A percentile compares a stretch with the other conserved stretches of the same genome.
Conservation (phyloP, 331 rosid genomes). For the Spiraea crenata region DNA sequence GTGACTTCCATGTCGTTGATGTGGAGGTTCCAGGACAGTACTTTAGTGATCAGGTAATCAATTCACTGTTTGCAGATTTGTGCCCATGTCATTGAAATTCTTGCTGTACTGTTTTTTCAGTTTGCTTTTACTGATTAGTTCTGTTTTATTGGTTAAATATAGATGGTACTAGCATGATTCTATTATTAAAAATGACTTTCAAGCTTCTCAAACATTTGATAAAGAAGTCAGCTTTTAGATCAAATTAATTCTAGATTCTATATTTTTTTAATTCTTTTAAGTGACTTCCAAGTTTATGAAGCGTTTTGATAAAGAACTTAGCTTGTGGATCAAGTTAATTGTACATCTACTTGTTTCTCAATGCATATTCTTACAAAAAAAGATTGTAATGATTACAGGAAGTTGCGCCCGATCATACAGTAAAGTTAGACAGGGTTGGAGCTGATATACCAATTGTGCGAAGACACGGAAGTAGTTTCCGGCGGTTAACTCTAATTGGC, state of each 20-base stretch:
- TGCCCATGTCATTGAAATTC: slow-evolving; percentile 7
- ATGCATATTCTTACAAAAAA: slow-evolving; percentile 21
- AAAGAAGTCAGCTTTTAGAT: not conserved
- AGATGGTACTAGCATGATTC: not conserved
- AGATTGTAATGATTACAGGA: slow-evolving; percentile 48
- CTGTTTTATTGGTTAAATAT: not conserved
- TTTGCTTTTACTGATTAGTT: not conserved
- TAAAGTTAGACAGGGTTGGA: slow-evolving; percentile 92
- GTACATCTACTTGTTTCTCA: slow-evolving; percentile 3
- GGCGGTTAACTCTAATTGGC: slow-evolving; percentile 95
- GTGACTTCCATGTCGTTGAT: slow-evolving; percentile 97
- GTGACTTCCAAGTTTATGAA: not conserved
- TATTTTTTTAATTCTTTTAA: not conserved
- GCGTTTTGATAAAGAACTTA: not conserved
- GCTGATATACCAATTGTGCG: slow-evolving; percentile 98
- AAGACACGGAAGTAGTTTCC: slow-evolving; percentile 97
- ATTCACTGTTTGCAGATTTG: not conserved
- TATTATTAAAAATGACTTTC: not conserved
- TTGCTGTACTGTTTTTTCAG: not conserved
- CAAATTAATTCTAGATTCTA: not conserved
- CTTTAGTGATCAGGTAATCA: slow-evolving; percentile 82
- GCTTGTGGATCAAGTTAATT: not conserved
- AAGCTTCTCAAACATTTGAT: not conserved
- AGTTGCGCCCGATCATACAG: slow-evolving; percentile 94
- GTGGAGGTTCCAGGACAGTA: slow-evolving; percentile 93